Conservation (phyloP, 805 yeast species). For the Schizosaccharomyces lindneri region DNA sequence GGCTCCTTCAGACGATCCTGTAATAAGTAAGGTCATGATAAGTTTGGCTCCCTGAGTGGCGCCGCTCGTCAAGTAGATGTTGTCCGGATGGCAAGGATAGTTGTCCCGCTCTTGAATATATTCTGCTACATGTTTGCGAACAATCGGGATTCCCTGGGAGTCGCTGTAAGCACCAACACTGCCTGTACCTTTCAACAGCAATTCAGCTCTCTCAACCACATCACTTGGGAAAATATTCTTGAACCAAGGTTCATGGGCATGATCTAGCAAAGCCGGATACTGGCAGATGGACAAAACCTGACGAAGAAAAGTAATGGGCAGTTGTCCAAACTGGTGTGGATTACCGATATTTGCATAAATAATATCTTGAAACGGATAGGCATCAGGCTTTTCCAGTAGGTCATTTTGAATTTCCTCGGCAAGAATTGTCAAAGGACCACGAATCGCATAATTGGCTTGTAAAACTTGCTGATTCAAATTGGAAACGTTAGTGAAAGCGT, state of each 20-base stretch:
- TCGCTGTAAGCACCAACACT: slow-evolving; percentile 89
- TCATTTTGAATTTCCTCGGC: slow-evolving; percentile 60
- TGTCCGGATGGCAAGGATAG: slow-evolving; percentile 34
- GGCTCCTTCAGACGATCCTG: slow-evolving; percentile 43
- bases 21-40: slow-evolving; percentile 43
- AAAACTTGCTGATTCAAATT: slow-evolving; percentile 36
- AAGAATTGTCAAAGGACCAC: slow-evolving; percentile 80
- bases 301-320: slow-evolving; percentile 85
- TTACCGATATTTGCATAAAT: slow-evolving; percentile 89
- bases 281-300: slow-evolving; percentile 71
- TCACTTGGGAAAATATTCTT: slow-evolving; percentile 27
- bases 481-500: neutral
- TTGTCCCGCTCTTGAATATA: slow-evolving; percentile 37
- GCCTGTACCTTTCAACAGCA: slow-evolving; percentile 35
- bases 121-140: slow-evolving; percentile 57
- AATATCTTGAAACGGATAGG: slow-evolving; percentile 52
- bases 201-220: slow-evolving; percentile 45
- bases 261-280: slow-evolving; percentile 42
- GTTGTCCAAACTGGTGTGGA: slow-evolving; percentile 89
- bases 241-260: slow-evolving; percentile 11
- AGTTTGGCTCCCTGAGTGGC: slow-evolving; percentile 86
- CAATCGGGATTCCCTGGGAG: slow-evolving; percentile 60
- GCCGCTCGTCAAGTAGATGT: slow-evolving; percentile 72
- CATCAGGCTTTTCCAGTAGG: slow-evolving; percentile 28
- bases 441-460: slow-evolving; percentile 81